Evolutionary conservation across 768 basidiomycete genomes (phyloP), one percentile per base, ranked within the genome.

Genomic region (Rhizopogon vulgaris): DNA sequence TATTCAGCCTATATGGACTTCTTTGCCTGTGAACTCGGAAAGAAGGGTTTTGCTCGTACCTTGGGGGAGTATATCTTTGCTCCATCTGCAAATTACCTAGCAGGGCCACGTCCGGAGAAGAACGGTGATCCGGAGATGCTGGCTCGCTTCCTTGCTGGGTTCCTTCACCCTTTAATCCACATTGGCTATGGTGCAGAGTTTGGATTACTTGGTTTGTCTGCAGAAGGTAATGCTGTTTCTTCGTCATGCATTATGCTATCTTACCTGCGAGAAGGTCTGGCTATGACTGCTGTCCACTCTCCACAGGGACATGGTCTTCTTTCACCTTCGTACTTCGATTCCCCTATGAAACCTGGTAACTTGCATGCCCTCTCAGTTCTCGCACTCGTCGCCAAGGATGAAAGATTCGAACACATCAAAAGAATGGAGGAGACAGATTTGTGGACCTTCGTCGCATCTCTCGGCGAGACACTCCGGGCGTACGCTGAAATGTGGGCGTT

Each of bases 111-210:
- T 4, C 60, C 70, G 36, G 73, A 65, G 17, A 83, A 82, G n/a
- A 55, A 62, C 14, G 14, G 5, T 17, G 68, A 74, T 18, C 78
- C 77, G 7, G 62, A 73, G 53, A 82, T 87, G 82, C 58, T 87
- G 12, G 73, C 71, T 40, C 76, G 84, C 10, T 75, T 82, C 55
- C 36, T 83, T 14, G 72, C 72, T 1, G 83, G 82, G 2, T 59
- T 84, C 7, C 25, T 87, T 4, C 86, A 89, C 58, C 80, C 85
- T 0, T 51, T 86, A 38, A 86, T 88, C 41, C 82, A 87, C 57
- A 57, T 69, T 3, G 85, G 82, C 12, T 78, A 79, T 63, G 85
- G 84, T 3, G 63, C 76, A 3, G 86, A 87, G 61, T 86, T 86
- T 53, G 71, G 73, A 12, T 52, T 83, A 18, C 74, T 78, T 6